phyloP scores from a whole-genome alignment of 2,329 filamentous ascomycete genomes.

The Colletotrichum sidae region DNA sequence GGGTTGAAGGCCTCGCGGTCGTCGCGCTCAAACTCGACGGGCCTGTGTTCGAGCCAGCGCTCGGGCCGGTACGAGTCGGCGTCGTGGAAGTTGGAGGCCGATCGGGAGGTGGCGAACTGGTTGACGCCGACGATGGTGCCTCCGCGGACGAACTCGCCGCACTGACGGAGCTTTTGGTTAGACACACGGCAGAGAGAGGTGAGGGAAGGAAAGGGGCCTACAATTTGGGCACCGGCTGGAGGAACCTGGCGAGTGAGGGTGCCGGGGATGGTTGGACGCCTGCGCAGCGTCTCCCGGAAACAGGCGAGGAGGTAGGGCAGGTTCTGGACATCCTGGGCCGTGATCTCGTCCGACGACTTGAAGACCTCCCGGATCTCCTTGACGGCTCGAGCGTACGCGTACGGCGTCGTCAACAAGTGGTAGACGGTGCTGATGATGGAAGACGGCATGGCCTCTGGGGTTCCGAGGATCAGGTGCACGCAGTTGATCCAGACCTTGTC shows the following conservation, averaged over 20 bases:
- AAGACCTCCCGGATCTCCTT: slow-evolving; percentile 54
- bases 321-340: slow-evolving; percentile 41
- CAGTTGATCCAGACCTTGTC: slow-evolving; percentile 34
- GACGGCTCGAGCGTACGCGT: slow-evolving; percentile 44
- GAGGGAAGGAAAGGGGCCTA: background rate
- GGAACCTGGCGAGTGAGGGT: slow-evolving; percentile 15
- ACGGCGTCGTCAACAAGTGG: slow-evolving; percentile 48
- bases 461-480: slow-evolving; percentile 46
- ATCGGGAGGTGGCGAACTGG: slow-evolving; percentile 9
- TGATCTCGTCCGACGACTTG: slow-evolving; percentile 50
- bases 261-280: slow-evolving; percentile 15
- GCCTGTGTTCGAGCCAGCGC: slow-evolving; percentile 6
- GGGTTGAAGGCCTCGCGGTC: slow-evolving; percentile 48
- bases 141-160: slow-evolving; percentile 7
- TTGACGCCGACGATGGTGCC: slow-evolving; percentile 7
- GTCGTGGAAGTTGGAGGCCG: slow-evolving; percentile 1
- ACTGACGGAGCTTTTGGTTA: background rate
- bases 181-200: background rate
- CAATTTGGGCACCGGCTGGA: slow-evolving; percentile 6
- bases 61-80: slow-evolving; percentile 10
- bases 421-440: slow-evolving; percentile 53
- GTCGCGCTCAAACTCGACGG: slow-evolving; percentile 10
- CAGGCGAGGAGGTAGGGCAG: slow-evolving; percentile 54
- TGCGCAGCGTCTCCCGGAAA: slow-evolving; percentile 54
- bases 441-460: slow-evolving; percentile 59